Evolutionary conservation across 2,329 filamentous ascomycete species (phyloP), one percentile per base, ranked within the genome.

Genomic region (Fusarium sp.): DNA sequence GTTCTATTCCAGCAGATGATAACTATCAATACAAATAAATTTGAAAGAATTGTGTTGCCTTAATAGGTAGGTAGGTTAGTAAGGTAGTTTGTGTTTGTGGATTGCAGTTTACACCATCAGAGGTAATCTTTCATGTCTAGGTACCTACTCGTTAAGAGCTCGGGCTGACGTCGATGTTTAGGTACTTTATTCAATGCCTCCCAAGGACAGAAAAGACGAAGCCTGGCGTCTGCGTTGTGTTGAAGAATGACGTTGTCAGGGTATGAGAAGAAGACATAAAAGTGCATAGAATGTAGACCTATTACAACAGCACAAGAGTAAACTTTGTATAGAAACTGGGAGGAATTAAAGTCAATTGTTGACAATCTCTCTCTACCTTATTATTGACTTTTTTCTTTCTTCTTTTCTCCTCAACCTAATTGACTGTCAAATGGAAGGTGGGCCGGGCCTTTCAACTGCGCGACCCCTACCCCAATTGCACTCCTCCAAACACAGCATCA

Each of bases 91-190:
- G 50, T 24, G n/a, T 28, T 26, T 54, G 47, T 26, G 17, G 32
- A 63, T 56, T 42, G 20, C n/a, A 39, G 20, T 57, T 51, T 39
- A 45, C 18, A 64, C 51, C 38, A 56, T 56, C 24, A 28, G 57
- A 61, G 15, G 30, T n/a, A 8, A 22, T 18, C 35, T 36, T 51
- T 36, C 24, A 26, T 50, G 28, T 36, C 8, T 30, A 35, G 6
- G 12, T 32, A 32, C 30, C 32, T 32, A 32, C 32, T 35, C 32
- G 32, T 35, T 35, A 18, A 36, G 39, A 65, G 64, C 59, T 38
- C 28, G 45, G 24, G 41, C 70, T 71, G 61, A 74, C 62, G 71
- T 68, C 24, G 35, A 26, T 22, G 14, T 38, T 22, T 8, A 32
- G 6, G 32, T 28, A 28, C 26, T 7, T 28, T 28, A 17, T 17